phyloP scores from a whole-genome alignment of 345 rosid genomes.

The Brassica napus region DNA sequence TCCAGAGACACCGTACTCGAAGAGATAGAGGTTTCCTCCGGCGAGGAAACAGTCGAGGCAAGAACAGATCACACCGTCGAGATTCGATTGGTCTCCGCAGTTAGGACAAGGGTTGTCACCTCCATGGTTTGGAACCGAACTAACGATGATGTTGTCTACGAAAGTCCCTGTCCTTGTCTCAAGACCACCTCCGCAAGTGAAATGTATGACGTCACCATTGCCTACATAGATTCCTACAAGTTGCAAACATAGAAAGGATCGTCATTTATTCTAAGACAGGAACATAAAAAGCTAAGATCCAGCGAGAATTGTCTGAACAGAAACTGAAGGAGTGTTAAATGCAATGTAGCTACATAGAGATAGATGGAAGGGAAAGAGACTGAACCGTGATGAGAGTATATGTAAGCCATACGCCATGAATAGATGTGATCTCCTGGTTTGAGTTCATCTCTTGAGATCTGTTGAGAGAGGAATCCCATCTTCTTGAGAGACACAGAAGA shows the following conservation, averaged over 20 bases:
- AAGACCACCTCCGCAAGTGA: slow-evolving; percentile 66
- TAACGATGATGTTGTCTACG: slow-evolving; percentile 56
- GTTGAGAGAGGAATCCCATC: slow-evolving; percentile 68
- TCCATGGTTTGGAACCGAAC: slow-evolving; percentile 51
- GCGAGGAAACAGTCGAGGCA: slow-evolving; percentile 73
- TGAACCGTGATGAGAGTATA: slow-evolving; percentile 77
- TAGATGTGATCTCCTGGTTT: slow-evolving; percentile 81
- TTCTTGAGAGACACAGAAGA: neutral
- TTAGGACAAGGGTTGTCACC: slow-evolving; percentile 48
- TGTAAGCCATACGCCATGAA: slow-evolving; percentile 69
- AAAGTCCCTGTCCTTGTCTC: slow-evolving; percentile 69
- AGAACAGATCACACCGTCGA: slow-evolving; percentile 61
- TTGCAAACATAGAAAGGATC: neutral
- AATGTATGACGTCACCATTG: slow-evolving; percentile 70
- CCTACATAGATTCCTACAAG: slow-evolving; percentile 66
- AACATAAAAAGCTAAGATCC: too few relatives aligned
- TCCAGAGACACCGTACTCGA: slow-evolving; percentile 54
- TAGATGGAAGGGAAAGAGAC: neutral
- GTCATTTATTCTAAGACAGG: neutral
- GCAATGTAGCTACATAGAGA: neutral
- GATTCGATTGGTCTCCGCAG: slow-evolving; percentile 54
- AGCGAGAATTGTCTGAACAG: too few relatives aligned
- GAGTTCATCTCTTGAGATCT: slow-evolving; percentile 51
- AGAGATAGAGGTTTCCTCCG: slow-evolving; percentile 61
- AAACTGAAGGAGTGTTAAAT: too few relatives aligned